Percentiles rank a stretch among this genome's conserved stretches.
Conservation (phyloP, 371 early-diverging fungal genomes). For the Mucor saturninus region DNA sequence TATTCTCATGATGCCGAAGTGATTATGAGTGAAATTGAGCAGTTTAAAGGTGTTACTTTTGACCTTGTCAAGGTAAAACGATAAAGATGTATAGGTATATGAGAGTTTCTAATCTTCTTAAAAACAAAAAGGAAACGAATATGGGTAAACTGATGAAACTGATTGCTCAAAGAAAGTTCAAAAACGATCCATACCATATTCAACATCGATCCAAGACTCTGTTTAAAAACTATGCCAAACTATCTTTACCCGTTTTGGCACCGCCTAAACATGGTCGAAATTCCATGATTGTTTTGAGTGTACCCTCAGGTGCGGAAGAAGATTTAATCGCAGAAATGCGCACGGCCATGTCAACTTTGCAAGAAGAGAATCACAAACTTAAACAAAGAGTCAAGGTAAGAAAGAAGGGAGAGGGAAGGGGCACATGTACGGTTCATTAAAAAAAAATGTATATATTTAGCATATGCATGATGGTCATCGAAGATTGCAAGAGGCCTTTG, state of each 20-base stretch:
- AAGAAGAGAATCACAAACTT: constrained; percentile 45
- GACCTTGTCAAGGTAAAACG: constrained; percentile 46
- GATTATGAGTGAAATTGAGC: constrained; percentile 45
- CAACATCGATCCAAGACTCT: constrained; percentile 35
- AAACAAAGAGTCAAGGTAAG: constrained; percentile 40
- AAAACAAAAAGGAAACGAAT: constrained; percentile 47
- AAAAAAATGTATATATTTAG: constrained; percentile 16
- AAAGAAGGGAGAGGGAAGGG: not conserved
- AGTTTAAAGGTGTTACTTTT: constrained; percentile 46
- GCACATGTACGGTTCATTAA: not conserved
- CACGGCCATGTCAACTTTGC: constrained; percentile 35
- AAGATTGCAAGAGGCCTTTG: constrained; percentile 42
- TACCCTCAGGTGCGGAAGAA: constrained; percentile 44
- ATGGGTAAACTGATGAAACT: constrained; percentile 55
- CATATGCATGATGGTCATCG: constrained; percentile 43
- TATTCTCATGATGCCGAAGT: constrained; percentile 39
- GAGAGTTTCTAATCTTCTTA: not conserved
- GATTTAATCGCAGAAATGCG: constrained; percentile 50
- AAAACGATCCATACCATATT: constrained; percentile 40
- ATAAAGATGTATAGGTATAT: not conserved
- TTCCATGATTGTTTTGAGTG: constrained; percentile 36
- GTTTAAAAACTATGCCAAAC: constrained; percentile 39
- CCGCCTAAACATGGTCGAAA: constrained; percentile 21
- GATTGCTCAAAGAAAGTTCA: constrained; percentile 40
- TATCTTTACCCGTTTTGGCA: constrained; percentile 44